Evolutionary conservation across 208 protist species (phyloP).

Genomic region (Acanthamoeba rhysodes): DNA sequence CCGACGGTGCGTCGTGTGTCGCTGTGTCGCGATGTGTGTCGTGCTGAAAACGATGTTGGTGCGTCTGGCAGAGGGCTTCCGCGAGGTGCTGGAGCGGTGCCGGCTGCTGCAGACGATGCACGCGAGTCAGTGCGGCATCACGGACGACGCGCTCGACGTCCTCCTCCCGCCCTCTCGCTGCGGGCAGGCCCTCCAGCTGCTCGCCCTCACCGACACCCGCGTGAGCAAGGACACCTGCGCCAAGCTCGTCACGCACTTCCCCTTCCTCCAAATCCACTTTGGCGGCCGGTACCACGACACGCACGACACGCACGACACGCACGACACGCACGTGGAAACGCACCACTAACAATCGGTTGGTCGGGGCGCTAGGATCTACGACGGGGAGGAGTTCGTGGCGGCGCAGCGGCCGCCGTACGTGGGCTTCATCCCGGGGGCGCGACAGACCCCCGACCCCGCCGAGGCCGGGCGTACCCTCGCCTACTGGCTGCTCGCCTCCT

Average conservation of each 20-base stretch:
- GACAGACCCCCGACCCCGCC: neutral
- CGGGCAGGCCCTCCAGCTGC: constrained; percentile 25
- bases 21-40: neutral
- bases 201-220: constrained; percentile 12
- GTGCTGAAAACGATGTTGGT: neutral
- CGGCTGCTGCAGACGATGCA: constrained; percentile 23
- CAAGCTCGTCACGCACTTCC: neutral
- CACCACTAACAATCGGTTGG: neutral
- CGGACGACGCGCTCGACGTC: neutral
- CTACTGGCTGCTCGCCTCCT: constrained; percentile 22
- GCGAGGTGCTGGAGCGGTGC: neutral
- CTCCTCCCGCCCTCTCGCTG: neutral
- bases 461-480: neutral
- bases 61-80: neutral
- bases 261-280: constrained; percentile 52
- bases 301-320: neutral
- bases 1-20: neutral
- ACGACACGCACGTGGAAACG: neutral
- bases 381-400: constrained; percentile 49
- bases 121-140: constrained; percentile 28
- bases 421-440: constrained; percentile 10
- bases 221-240: constrained; percentile 29
- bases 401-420: neutral
- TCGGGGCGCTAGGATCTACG: neutral
- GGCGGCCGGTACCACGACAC: neutral